Base-by-base conservation (phyloP, 306 rosid species). In the Comarum palustre region DNA sequence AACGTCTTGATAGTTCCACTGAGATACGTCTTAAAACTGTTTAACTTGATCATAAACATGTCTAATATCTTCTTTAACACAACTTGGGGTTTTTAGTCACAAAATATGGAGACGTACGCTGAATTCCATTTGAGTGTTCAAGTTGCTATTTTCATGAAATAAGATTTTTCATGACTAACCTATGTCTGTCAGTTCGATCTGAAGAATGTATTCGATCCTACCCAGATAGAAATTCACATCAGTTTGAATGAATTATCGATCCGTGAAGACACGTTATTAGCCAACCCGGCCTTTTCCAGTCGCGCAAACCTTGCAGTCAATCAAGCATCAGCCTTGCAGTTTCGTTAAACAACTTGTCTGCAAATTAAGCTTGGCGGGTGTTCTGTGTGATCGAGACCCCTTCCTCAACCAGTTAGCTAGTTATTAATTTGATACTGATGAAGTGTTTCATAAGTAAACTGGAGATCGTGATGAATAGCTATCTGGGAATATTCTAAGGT, bases 401-500 rank as follows among this genome's bases (percentile, higher is more conserved):
- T 72, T 41, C 46, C 68, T 4, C 66, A 60, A 31, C 42, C 66
- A 60, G 16, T 15, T 11, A 4, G 22, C 27, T 5, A 67, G 69
- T n/a, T n/a, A n/a, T 51, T 78, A 47, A 14, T 45, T 22, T 69
- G 66, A 81, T 52, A 72, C 3, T n/a, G n/a, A n/a, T 81, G 90
- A 89, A 89, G 96, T 89, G 90, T 80, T 69, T 76, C 69, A 62
- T 46, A 89, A 85, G 92, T 72, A 85, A 85, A 25, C n/a, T 24
- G 55, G 43, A 39, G 43, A 39, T 39, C 63, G 80, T 71, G 88
- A 83, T 70, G 29, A 66, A 78, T 71, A 45, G 36, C 61, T 38
- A 72, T n/a, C n/a, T n/a, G n/a, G n/a, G n/a, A n/a, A n/a, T n/a
- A n/a, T n/a, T n/a, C n/a, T n/a, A n/a, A n/a, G n/a, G n/a, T n/a